phyloP scores from a whole-genome alignment of 306 rosid genomes.

The Lithocarpus polystachyus region DNA sequence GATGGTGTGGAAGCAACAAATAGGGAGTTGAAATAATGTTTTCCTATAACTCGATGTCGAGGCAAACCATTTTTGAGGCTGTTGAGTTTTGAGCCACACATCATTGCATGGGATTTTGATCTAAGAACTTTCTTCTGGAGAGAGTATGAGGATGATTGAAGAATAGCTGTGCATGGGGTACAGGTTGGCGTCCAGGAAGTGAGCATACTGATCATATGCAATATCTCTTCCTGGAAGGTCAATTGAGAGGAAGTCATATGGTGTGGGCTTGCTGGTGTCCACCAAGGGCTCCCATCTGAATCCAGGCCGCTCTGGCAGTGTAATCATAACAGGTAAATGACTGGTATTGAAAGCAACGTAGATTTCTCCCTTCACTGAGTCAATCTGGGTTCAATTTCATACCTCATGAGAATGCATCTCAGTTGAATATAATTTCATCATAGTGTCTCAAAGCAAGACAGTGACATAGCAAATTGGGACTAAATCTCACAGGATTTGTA shows the following conservation, averaged over 20 bases:
- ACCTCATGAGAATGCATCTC: constrained; percentile 19
- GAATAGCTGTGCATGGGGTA: constrained; percentile 98
- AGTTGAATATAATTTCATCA: constrained; percentile 5
- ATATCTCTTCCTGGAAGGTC: constrained; percentile 65
- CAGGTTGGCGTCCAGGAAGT: constrained; percentile 68
- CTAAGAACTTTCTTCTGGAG: constrained; percentile 44
- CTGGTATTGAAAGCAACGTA: constrained; percentile 85
- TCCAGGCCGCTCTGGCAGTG: constrained; percentile 82
- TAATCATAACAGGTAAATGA: constrained; percentile 59
- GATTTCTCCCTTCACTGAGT: constrained; percentile 74
- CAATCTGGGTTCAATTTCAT: constrained; percentile 51
- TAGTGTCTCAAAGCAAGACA: background rate
- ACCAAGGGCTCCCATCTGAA: constrained; percentile 80
- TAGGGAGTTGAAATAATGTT: too few relatives aligned
- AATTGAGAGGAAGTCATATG: constrained; percentile 71
- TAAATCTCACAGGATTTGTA: background rate
- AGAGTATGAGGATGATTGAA: constrained; percentile 71
- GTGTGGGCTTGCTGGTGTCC: constrained; percentile 79
- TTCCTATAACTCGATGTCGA: background rate
- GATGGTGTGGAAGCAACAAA: too few relatives aligned
- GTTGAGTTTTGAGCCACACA: background rate
- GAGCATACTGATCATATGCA: constrained; percentile 70
- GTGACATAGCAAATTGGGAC: background rate
- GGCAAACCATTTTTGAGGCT: background rate
- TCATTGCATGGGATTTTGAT: background rate